Base-by-base conservation (phyloP, 257 asterid genomes). In the Handroanthus guayacan region DNA sequence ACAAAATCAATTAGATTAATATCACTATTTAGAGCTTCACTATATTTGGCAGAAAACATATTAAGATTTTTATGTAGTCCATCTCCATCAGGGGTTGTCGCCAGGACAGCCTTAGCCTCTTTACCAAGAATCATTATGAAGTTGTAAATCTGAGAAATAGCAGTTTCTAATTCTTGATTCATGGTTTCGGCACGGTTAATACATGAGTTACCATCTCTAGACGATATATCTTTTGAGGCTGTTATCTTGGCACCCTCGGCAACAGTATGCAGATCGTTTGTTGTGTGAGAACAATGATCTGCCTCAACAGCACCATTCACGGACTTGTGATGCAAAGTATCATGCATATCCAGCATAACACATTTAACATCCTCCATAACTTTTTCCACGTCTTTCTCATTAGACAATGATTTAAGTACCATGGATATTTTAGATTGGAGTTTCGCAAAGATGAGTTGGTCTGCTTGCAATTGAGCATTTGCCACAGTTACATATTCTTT, bases 91-190 rank as follows among this genome's bases (percentile, higher is more conserved):
- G 79, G 77, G 78, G 86, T 79, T 77, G 88, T 82, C 67, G 82
- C 92, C n/a, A 83, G 89, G 43, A 90, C 82, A 64, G 86, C 71
- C 84, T 89, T 87, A 7, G 87, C 87, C 82, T 89, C 97, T 79
- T 89, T 88, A 63, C 89, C 97, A 80, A 95, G 87, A 79, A 88
- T 72, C 83, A 66, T 75, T 64, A 89, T 81, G 64, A 91, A 95
- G 67, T 91, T 88, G 75, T 76, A 79, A 84, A 95, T 91, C 68
- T 84, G 90, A 77, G 86, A 78, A 36, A 89, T 76, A 69, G 99
- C 96, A 81, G 72, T 72, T 69, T 79, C 87, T 63, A 89, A 60
- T 80, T 86, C 95, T 56, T 82, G 88, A 75, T 75, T 76, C 54
- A 79, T 61, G 45, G 87, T 81, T 79, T 81, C 66, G 55, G 62